A percentile compares a stretch with the other conserved stretches of the same genome.
phyloP scores from a whole-genome alignment of 768 basidiomycete genomes.

The Amanita fuliginea region DNA sequence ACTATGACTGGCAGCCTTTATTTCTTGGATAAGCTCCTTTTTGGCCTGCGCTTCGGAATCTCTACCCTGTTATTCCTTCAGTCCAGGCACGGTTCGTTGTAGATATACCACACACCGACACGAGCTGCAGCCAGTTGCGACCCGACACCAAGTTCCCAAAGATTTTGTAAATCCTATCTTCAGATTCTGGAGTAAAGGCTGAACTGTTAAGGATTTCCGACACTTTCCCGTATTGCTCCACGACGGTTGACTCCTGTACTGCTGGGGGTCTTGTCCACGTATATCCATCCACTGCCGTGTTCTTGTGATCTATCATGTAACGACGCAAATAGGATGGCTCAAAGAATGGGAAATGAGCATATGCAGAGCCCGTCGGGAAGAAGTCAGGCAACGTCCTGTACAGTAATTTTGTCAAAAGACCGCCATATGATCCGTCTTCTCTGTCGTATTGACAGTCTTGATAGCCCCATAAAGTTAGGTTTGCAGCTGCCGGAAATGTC shows the following conservation, averaged over 20 bases:
- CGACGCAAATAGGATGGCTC: slow-evolving; percentile 41
- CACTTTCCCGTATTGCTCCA: slow-evolving; percentile 24
- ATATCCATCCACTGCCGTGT: slow-evolving; percentile 33
- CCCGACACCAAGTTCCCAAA: slow-evolving; percentile 13
- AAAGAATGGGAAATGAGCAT: slow-evolving; percentile 77
- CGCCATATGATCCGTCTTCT: slow-evolving; percentile 64
- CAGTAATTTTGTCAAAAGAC: slow-evolving; percentile 62
- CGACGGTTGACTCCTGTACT: slow-evolving; percentile 12
- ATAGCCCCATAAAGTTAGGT: slow-evolving; percentile 74
- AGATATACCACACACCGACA: not conserved
- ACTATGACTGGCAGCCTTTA: slow-evolving; percentile 8
- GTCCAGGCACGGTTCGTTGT: not conserved
- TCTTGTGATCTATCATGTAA: slow-evolving; percentile 21
- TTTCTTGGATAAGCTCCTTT: not conserved
- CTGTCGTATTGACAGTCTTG: slow-evolving; percentile 55
- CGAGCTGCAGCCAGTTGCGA: no score
- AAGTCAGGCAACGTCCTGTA: slow-evolving; percentile 61
- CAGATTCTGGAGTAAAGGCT: slow-evolving; percentile 22
- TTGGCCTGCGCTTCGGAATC: not conserved
- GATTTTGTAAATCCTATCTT: slow-evolving; percentile 19
- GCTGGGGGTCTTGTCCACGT: slow-evolving; percentile 42
- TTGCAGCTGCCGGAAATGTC: slow-evolving; percentile 36
- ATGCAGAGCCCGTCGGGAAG: slow-evolving; percentile 53
- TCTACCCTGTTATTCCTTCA: not conserved
- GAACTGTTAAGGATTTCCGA: slow-evolving; percentile 20